Evolutionary conservation across 129 eudicot genomes (phyloP).

Genomic region (Flaveria trinervia): DNA sequence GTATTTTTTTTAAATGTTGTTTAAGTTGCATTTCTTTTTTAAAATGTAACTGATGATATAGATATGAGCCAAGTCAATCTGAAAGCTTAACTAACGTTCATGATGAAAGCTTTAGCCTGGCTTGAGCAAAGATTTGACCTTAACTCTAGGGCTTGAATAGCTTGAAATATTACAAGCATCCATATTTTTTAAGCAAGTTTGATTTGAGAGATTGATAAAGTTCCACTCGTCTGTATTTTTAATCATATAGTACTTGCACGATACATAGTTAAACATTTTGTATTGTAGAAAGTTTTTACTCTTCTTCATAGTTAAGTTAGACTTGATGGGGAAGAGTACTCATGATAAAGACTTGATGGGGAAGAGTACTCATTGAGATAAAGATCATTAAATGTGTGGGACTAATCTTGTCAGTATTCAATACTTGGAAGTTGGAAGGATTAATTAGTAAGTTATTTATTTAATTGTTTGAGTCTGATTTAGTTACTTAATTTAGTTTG

Average conservation of each 20-base stretch:
- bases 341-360: too few species aligned
- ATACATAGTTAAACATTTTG: neutral
- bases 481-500: too few species aligned
- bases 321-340: too few species aligned
- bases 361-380: too few species aligned
- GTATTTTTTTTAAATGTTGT: neutral
- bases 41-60: neutral
- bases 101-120: neutral
- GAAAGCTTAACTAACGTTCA: neutral
- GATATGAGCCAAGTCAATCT: neutral
- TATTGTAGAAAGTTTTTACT: too few species aligned
- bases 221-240: neutral
- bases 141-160: too few species aligned
- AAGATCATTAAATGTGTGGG: too few species aligned
- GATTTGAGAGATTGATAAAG: neutral
- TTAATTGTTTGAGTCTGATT: too few species aligned
- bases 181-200: neutral
- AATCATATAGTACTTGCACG: neutral
- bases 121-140: neutral
- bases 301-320: too few species aligned
- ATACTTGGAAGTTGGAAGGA: too few species aligned
- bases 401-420: too few species aligned
- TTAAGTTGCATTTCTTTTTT: neutral
- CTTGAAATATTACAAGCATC: neutral
- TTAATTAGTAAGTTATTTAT: too few species aligned